These are phyloP conservation scores for Psidium guajava DNA, from an alignment of 345 rosid species.

Conservation along the genomic window DNA sequence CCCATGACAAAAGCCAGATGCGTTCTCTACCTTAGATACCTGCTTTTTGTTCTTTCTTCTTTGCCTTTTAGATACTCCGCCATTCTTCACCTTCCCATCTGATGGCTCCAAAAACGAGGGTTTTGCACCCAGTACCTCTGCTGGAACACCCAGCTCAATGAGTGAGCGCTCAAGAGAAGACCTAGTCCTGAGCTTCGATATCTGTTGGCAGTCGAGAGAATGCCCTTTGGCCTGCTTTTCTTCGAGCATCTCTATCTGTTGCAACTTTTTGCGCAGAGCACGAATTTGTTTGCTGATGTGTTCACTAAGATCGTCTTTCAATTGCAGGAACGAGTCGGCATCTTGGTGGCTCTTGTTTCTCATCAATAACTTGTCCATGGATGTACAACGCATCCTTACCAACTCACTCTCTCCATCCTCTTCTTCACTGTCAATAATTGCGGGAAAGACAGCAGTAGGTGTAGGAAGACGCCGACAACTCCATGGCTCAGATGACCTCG, in stretches of 20 bases:
- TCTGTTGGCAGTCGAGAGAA: constrained; percentile 84
- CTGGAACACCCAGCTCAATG: constrained; percentile 58
- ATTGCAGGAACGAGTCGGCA: constrained; percentile 42
- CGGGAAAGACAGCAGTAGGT: constrained; percentile 78
- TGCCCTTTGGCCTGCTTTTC: constrained; percentile 57
- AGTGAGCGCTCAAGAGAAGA: constrained; percentile 54
- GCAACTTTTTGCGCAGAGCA: constrained; percentile 77
- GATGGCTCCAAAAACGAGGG: constrained; percentile 18
- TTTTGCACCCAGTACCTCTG: constrained; percentile 23
- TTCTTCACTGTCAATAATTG: constrained; percentile 67
- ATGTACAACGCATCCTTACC: constrained; percentile 51
- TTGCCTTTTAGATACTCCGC: constrained; percentile 43
- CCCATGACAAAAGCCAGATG: constrained; percentile 16
- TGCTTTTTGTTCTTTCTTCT: constrained; percentile 55
- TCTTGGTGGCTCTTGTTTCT: constrained; percentile 15
- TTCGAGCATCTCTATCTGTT: constrained; percentile 94
- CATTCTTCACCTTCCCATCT: constrained; percentile 50
- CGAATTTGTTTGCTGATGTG: constrained; percentile 57
- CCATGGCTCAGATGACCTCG: constrained; percentile 85
- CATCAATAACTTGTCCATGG: constrained; percentile 9
- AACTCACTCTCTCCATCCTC: constrained; percentile 58
- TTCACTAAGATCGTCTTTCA: constrained; percentile 36
- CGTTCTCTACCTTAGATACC: constrained; percentile 26
- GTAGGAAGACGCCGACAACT: constrained; percentile 79
- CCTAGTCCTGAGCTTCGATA: constrained; percentile 75